Evolutionary conservation across 176 grass and related monocot species (phyloP).

Genomic region (Dactylis glomerata): DNA sequence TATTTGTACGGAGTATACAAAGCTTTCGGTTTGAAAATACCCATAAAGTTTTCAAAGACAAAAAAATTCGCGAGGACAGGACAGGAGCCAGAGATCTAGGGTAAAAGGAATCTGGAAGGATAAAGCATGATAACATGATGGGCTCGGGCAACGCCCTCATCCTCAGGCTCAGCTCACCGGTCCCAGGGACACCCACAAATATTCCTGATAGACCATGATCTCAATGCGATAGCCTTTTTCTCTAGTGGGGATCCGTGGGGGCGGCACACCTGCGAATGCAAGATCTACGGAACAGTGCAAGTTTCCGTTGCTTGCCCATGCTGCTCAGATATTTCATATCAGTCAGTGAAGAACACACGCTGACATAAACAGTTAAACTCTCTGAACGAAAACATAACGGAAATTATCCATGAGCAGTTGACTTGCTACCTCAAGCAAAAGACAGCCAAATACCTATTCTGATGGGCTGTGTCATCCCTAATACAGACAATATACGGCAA

Average conservation of each 20-base stretch:
- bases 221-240: not conserved
- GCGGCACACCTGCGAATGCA: not conserved
- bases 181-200: not conserved
- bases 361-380: not conserved
- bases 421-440: no score
- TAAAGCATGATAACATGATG: not conserved
- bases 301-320: not conserved
- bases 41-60: no score
- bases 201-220: not conserved
- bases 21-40: no score
- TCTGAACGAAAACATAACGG: no score
- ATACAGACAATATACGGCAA: no score
- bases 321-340: not conserved
- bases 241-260: conserved; percentile 2
- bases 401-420: no score
- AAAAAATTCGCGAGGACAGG: no score
- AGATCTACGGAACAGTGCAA: not conserved
- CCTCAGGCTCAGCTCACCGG: conserved; percentile 9
- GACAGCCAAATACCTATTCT: no score
- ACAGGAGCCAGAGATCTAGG: conserved; percentile 30
- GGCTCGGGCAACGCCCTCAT: not conserved
- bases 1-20: no score
- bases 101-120: conserved; percentile 5
- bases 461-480: no score
- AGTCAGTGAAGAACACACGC: not conserved